Evolutionary conservation across 116 monocot species (phyloP), one percentile per base, ranked within the genome.

Genomic region (Posidonia oceanica): DNA sequence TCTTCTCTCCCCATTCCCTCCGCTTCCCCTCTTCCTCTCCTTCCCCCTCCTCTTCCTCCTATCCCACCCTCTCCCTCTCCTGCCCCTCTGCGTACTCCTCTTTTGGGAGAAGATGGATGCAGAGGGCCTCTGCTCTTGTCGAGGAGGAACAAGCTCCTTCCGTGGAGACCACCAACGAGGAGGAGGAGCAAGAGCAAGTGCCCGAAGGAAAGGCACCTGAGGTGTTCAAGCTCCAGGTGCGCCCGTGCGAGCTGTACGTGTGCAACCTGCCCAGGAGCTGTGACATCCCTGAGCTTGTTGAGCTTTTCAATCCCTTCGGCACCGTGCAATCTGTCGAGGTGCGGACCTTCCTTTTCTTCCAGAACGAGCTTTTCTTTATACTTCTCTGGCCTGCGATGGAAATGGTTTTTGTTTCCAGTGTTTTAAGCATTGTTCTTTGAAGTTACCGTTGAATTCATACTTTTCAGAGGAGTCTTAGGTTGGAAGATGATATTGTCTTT

Each of bases 231-330:
- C 36, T 63, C 23, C 61, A 39, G 21, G 54, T 38, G 59, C 23
- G 77, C 59, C 86, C 88, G 38, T 84, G 80, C 66, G 89, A 89
- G 79, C 83, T 93, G 48, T 93, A 86, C 74, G 83, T 87, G 15
- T 89, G 89, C 70, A 93, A 93, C 67, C 67, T 93, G 14, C 93
- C 93, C 3, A 80, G 93, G 71, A 89, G 87, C 72, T 83, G 80
- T 71, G 86, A 82, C 12, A 75, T 85, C 18, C 61, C 84, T 14
- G 77, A 85, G 70, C 79, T 93, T 3, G 51, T 84, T 39, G 89
- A 86, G 15, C 76, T 93, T 22, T 93, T 93, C 75, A 87, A 71
- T 38, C 74, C 75, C 14, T 79, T 74, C 39, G 89, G 93, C 10
- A 80, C 82, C 57, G 80, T 93, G 13, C 60, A 71, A 44, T 81